These are phyloP conservation scores for Murraya paniculata DNA, from an alignment of 345 rosid genomes.

Conservation along the genomic window DNA sequence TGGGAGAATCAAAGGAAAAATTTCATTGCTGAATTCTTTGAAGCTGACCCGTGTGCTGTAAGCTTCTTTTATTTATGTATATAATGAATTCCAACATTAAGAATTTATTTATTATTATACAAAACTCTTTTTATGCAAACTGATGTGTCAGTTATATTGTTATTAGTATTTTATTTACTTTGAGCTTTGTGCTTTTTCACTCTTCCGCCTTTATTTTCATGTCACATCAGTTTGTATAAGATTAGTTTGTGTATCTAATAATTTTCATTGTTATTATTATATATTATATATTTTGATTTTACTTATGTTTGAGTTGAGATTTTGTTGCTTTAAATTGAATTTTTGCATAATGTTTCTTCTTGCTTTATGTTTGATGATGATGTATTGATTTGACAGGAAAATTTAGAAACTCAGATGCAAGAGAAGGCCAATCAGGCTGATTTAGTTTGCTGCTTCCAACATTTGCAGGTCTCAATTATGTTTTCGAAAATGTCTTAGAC, in stretches of 20 bases:
- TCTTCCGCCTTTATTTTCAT: too few species aligned
- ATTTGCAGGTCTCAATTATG: conserved; percentile 63
- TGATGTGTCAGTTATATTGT: too few species aligned
- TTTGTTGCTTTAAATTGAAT: conserved; percentile 2
- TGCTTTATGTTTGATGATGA: neutral
- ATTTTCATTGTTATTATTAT: too few species aligned
- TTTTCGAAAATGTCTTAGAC: neutral
- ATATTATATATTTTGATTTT: neutral
- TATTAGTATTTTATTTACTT: too few species aligned
- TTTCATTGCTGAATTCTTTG: conserved; percentile 71
- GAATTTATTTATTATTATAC: neutral
- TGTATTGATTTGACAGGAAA: conserved; percentile 47
- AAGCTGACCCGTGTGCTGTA: conserved; percentile 75
- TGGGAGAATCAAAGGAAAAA: conserved; percentile 78
- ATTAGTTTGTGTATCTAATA: neutral
- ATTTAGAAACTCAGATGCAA: conserved; percentile 52
- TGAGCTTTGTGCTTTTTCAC: too few species aligned
- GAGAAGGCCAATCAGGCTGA: conserved; percentile 65
- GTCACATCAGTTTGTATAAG: too few species aligned
- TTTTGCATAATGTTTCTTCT: neutral
- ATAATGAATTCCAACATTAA: neutral
- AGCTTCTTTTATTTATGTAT: conserved; percentile 17
- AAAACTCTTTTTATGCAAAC: too few species aligned
- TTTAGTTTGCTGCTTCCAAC: conserved; percentile 89
- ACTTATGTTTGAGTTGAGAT: neutral